A percentile compares a stretch with the other conserved stretches of the same genome.
Conservation (phyloP, 164 flowering plant genomes). For the Dillenia turbinata region DNA sequence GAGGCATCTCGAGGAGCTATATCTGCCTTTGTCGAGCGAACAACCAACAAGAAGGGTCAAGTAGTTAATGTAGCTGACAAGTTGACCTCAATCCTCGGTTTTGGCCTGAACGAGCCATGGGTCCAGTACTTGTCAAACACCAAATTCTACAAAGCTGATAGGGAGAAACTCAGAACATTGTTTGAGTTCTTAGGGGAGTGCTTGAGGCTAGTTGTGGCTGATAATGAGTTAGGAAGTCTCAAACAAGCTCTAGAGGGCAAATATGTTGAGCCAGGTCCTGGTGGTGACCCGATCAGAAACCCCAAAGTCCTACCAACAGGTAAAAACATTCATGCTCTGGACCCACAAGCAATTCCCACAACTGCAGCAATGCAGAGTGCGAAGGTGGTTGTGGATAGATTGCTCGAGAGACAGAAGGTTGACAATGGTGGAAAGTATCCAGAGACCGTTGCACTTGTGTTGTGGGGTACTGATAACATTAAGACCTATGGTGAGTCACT, state of each 20-base stretch:
- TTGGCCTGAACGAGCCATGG: conserved; percentile 93
- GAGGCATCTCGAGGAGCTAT: conserved; percentile 90
- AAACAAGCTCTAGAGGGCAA: conserved; percentile 96
- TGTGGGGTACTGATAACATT: conserved; percentile 99
- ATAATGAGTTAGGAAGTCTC: conserved; percentile 88
- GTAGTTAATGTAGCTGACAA: conserved; percentile 79
- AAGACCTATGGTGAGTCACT: conserved; percentile 97
- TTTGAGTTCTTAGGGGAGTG: conserved; percentile 82
- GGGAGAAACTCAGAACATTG: conserved; percentile 70
- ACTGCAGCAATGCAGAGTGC: conserved; percentile 97
- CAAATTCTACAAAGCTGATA: conserved; percentile 73
- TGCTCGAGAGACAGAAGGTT: conserved; percentile 90
- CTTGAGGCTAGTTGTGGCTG: conserved; percentile 83
- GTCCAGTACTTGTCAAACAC: conserved; percentile 77
- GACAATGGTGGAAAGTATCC: conserved; percentile 97
- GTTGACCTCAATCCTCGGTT: conserved; percentile 76
- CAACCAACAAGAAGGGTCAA: conserved; percentile 90
- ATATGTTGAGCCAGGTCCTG: conserved; percentile 96
- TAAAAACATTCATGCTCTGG: conserved; percentile 95
- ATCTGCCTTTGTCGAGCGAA: conserved; percentile 65
- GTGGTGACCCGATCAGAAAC: conserved; percentile 98
- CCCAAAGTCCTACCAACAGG: conserved; percentile 99
- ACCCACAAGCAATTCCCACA: conserved; percentile 96
- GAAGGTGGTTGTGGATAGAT: conserved; percentile 78
- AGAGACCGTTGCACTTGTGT: conserved; percentile 91